Evolutionary conservation across 257 asterid genomes (phyloP).

Genomic region (Jacaranda copaia): DNA sequence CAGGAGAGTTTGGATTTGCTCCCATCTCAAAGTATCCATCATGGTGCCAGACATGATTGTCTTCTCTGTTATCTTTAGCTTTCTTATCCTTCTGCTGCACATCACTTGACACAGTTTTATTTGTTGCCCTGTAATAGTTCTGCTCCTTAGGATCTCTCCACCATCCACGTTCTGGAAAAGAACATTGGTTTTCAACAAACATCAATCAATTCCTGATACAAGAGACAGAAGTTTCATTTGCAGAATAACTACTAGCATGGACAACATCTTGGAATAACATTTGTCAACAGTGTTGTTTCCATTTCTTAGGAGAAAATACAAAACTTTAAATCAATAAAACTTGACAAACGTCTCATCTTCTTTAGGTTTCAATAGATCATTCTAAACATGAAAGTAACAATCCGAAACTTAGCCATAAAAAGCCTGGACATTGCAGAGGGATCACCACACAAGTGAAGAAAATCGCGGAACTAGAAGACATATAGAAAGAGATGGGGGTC

Average conservation of each 20-base stretch:
- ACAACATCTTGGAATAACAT: slow-evolving; percentile 2
- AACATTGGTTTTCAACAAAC: slow-evolving; percentile 12
- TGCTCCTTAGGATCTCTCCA: slow-evolving; percentile 68
- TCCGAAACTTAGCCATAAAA: not conserved
- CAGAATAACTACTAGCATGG: slow-evolving; percentile 6
- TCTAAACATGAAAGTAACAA: not conserved
- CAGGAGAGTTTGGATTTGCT: slow-evolving; percentile 60
- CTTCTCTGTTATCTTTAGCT: slow-evolving; percentile 53
- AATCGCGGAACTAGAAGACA: too few species aligned
- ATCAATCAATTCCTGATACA: slow-evolving; percentile 21
- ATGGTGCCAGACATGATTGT: slow-evolving; percentile 64
- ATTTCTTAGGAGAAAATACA: not conserved
- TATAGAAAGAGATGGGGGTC: too few species aligned
- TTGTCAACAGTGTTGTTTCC: not conserved
- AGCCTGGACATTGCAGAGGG: not conserved
- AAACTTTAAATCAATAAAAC: not conserved
- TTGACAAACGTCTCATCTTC: not conserved
- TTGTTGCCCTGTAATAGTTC: slow-evolving; percentile 40
- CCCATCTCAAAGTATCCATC: slow-evolving; percentile 73
- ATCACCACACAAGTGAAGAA: too few species aligned
- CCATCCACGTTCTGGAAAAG: slow-evolving; percentile 72
- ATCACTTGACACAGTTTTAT: slow-evolving; percentile 46
- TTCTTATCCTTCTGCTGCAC: slow-evolving; percentile 52
- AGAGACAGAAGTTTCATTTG: slow-evolving; percentile 6
- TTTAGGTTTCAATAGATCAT: not conserved